Evolutionary conservation across 106 monocot genomes (phyloP), one percentile per base, ranked within the genome.

Genomic region (Allium cepa): DNA sequence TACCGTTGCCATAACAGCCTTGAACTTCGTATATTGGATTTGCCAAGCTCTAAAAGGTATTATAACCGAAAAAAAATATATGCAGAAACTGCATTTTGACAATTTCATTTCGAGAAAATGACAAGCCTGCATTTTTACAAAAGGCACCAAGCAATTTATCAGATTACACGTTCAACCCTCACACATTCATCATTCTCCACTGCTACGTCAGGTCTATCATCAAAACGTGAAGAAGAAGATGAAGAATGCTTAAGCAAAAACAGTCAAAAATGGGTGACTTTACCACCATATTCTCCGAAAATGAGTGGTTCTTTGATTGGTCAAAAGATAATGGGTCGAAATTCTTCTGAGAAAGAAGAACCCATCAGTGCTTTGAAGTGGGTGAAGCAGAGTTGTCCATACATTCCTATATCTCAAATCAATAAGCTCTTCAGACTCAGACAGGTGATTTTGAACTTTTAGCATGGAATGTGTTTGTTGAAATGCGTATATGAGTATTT

Each of bases 341-440:
- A 47, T 7, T 8, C 53, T 8, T 53, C 18, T 9, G 72, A 8
- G 56, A 57, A 61, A 14, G 5, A 50, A 11, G 69, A 46, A 56
- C 26, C 73, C 48, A 60, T 68, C 36, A 87, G 87, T 28, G 85
- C 85, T 12, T n/a, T 93, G 70, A 99, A 81, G 68, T 99, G 99
- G 99, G 77, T 99, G 47, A 86, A 84, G 4, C 85, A 76, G 11
- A 87, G 93, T 79, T 93, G 87, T 73, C 93, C 99, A 17, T 48
- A 76, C 9, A 50, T 93, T n/a, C 92, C 99, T 9, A 59, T 71
- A 14, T 75, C 78, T 8, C 87, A 93, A 18, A 70, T 93, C 36
- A 92, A 93, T 53, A 99, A 99, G 77, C 90, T 93, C 66, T 99
- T 99, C 75, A 84, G 99, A 7, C 53, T 93, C 60, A 82, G 92